Evolutionary conservation across 192 early-diverging fungal genomes (phyloP), one percentile per base, ranked within the genome.

Genomic region (Entomortierella chlamydospora): DNA sequence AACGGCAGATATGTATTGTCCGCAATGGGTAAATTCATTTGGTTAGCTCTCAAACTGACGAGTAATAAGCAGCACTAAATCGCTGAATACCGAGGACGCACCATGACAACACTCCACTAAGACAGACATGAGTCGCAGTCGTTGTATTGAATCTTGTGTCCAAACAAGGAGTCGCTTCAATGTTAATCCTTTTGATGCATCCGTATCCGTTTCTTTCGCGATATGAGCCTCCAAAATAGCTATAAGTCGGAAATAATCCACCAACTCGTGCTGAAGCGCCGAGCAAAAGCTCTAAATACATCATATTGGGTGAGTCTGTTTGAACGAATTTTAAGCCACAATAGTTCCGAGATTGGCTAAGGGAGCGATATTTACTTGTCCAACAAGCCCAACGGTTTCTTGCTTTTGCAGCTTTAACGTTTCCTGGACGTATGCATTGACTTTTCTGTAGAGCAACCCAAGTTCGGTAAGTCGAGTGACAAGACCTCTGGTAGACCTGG

Each of bases 111-210:
- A 76, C 55, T 94, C 90, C 20, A 93, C 87, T 47, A 96, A 60
- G 0, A 88, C 85, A 33, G 83, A 84, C 88, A 97, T 91, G 52
- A 97, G 76, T 53, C 92, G 81, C 47, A 99, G 84, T 56, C 90
- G 87, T 63, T 93, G 85, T 34, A 93, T 70, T 23, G 94, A 91
- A 30, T 96, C 94, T 33, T 86, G 85, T 2, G 91, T 94, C 97
- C 97, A 99, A 8, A 93, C 90, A 23, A 91, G 72, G 13, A 99
- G 81, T 49, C 97, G 88, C 52, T 94, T 96, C 57, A 99, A 68
- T 0, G 95, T 91, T 45, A 96, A 77, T 0, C 89, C 89, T 18
- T 88, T 74, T 20, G 88, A 80, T 62, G 81, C 82, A 57, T 82
- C 77, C 0, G 85, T 57, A 43, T 82, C 66, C 28, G 83, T 30